Evolutionary conservation across 1,139 yeast species (phyloP).

Genomic region (Magnusiomyces magnusii): DNA sequence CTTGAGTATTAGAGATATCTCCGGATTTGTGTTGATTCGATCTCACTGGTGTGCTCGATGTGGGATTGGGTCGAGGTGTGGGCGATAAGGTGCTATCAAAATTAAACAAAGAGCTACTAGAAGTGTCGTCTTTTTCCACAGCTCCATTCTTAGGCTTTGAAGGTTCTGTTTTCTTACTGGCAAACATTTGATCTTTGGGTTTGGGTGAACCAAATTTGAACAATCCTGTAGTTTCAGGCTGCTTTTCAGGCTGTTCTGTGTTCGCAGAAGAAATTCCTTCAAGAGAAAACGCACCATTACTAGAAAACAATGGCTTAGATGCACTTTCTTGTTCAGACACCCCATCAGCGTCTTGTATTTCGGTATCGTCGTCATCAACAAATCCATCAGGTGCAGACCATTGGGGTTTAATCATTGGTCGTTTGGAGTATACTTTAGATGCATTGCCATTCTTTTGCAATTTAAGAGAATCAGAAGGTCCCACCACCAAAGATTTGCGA

Average conservation of each 20-base stretch:
- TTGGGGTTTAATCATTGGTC: constrained; percentile 9
- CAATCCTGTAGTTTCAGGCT: background rate
- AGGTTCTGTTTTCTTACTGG: background rate
- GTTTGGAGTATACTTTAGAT: constrained; percentile 16
- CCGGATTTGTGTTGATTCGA: background rate
- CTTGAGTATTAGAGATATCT: background rate
- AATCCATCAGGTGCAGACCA: constrained; percentile 11
- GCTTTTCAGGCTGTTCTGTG: background rate
- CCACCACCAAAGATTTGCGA: constrained; percentile 22
- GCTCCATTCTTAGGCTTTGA: background rate
- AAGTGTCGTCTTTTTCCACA: background rate
- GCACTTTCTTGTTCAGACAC: background rate
- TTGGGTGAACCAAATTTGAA: background rate
- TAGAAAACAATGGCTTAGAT: background rate
- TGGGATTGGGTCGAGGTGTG: background rate
- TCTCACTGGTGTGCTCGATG: background rate
- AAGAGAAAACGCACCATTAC: background rate
- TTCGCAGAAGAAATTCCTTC: background rate
- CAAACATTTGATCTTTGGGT: background rate
- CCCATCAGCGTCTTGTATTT: constrained; percentile 4
- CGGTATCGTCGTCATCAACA: constrained; percentile 12
- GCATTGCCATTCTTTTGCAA: constrained; percentile 23
- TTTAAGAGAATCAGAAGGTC: constrained; percentile 19
- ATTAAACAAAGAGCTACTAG: background rate
- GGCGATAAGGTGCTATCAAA: background rate